Evolutionary conservation across 768 basidiomycete genomes (phyloP), one percentile per base, ranked within the genome.

Genomic region (Rhizopogon rudus): DNA sequence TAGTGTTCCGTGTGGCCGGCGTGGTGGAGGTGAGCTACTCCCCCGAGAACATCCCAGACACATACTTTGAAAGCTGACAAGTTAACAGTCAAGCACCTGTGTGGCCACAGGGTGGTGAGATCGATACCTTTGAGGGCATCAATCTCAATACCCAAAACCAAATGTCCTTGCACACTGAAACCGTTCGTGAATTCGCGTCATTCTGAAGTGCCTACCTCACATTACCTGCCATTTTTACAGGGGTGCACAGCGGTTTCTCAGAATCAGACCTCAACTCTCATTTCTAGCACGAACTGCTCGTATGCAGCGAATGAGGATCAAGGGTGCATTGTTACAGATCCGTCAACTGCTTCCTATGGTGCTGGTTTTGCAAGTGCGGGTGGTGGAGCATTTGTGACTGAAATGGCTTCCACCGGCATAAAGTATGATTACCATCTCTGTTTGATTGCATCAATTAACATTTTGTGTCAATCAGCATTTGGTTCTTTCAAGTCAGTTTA

Each of bases 71-170:
- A 40, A 35, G 5, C 52, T 25, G 13, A 31, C 39, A 7, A 14
- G 53, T 33, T 44, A 7, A 28, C 40, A 79, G 80, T 16, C 79
- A 82, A 63, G 78, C 84, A 1, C 68, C 75, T 10, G 62, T 69
- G 17, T 88, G 87, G 86, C 87, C 87, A 2, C 65, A 66, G 12
- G 86, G 85, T 58, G 84, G 77, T 28, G 86, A 90, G 65, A 86
- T 88, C 57, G 92, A 93, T 67, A 88, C 87, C 9, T 81, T 93
- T 56, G 91, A 94, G 67, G 87, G 84, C 35, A 85, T 93, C 58
- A 93, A 94, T 69, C 65, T 79, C 48, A 78, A 79, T 41, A 74
- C 75, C 3, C 71, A 74, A 52, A 89, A 86, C 58, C 86, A 88
- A 65, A 83, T 87, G 77, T 81, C 91, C 0, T 72, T 93, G 14